Base-by-base conservation (phyloP, 2,329 filamentous ascomycete genomes). In the Phoma sp. region DNA sequence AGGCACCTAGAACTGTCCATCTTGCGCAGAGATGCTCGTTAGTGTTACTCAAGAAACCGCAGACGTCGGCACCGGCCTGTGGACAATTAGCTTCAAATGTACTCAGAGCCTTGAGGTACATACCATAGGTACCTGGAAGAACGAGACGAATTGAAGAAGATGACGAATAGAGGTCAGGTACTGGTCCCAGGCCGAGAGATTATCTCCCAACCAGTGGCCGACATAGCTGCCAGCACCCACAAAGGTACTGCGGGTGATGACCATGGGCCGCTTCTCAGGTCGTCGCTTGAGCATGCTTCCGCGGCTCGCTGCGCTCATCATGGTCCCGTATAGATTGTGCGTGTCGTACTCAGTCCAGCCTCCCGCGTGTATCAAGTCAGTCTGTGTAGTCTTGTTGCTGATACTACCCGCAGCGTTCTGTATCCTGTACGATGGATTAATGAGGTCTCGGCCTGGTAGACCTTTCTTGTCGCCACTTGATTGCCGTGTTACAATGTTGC, bases 201-300 rank as follows among this genome's bases (percentile, higher is more conserved):
- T 81, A 65, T 86, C 84, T 4, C 84, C 84, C 3, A 84, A 75
- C 83, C 83, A 86, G 60, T 86, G 82, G 9, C 82, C 83, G 30
- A 85, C 81, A 33, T 82, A 75, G 22, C 74, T 68, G 2, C 89
- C 89, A 1, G 88, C 87, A 7, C 90, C 89, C 11, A 88, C 84
- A 67, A 89, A 93, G 0, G 89, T 92, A 39, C 85, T 88, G n/a
- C 89, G 85, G 0, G 89, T 91, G 63, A 93, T 90, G 49, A 93
- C 78, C 60, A 93, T 68, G 1, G 89, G 88, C 0, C 89, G 82
- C 10, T 85, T 77, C 1, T 73, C 70, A 0, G 89, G 88, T 0
- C 88, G 83, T n/a, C 88, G 82, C n/a, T 79, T 76, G 8, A 85
- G 73, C 88, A 93, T 89, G 4, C 89, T 87, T n/a, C 81, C 74